These are phyloP conservation scores for Closterium sp. DNA, from an alignment of 139 green algal genomes.

Conservation along the genomic window DNA sequence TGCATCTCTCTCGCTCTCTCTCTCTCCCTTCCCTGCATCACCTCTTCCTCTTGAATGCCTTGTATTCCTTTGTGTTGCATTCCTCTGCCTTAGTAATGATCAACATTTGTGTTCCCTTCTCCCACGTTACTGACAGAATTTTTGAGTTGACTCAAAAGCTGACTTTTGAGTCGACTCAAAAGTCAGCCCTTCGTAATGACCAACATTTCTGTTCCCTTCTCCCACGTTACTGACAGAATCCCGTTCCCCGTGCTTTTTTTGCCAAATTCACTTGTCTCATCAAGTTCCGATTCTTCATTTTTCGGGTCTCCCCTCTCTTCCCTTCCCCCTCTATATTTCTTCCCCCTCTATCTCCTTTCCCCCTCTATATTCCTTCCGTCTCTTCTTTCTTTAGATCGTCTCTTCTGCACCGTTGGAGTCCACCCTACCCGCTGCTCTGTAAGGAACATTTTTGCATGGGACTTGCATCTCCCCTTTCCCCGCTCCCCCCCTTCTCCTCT, in stretches of 20 bases:
- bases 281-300: too few relatives aligned
- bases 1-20: neutral
- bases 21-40: neutral
- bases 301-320: too few relatives aligned
- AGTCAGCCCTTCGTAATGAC: too few relatives aligned
- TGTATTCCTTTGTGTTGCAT: neutral
- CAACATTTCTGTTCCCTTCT: too few relatives aligned
- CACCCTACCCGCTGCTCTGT: constrained; percentile 76
- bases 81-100: too few relatives aligned
- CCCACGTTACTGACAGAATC: too few relatives aligned
- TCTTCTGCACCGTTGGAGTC: constrained; percentile 82
- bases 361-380: neutral
- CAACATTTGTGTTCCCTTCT: too few relatives aligned
- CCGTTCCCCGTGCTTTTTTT: too few relatives aligned
- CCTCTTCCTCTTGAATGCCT: neutral
- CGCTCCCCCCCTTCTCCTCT: neutral
- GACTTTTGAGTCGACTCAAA: too few relatives aligned
- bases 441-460: neutral
- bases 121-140: too few relatives aligned
- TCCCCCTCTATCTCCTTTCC: neutral
- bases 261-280: too few relatives aligned
- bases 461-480: neutral
- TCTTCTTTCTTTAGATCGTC: constrained; percentile 32
- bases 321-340: neutral
- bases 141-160: too few relatives aligned